These are phyloP conservation scores for Pseudocercospora cruenta DNA, from an alignment of 2,329 filamentous ascomycete species.

Conservation along the genomic window DNA sequence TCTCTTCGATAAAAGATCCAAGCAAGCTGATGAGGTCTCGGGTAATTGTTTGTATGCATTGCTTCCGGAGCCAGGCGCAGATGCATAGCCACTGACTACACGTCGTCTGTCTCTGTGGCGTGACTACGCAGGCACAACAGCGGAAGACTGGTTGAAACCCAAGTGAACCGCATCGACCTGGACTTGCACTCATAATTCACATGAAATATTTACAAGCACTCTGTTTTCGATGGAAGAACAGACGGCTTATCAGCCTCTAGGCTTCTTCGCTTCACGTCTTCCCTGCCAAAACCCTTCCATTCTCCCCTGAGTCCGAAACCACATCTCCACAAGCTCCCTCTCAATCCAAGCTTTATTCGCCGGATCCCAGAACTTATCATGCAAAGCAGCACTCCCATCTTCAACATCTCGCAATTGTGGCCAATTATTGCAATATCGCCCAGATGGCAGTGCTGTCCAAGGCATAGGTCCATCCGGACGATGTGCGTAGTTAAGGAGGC, in stretches of 20 bases:
- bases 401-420: neutral
- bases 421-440: neutral
- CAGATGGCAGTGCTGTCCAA: neutral
- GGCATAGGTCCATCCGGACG: neutral
- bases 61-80: neutral
- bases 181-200: neutral
- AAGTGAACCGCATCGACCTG: too few relatives aligned
- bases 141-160: too few relatives aligned
- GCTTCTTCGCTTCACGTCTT: neutral
- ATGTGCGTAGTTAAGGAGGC: neutral
- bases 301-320: neutral
- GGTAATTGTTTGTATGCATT: neutral
- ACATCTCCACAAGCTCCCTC: neutral
- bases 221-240: neutral
- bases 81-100: too few relatives aligned
- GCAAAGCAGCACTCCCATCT: neutral
- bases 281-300: neutral
- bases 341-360: neutral
- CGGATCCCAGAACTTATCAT: neutral
- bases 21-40: neutral
- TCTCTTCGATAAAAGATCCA: too few relatives aligned
- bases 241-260: too few relatives aligned
- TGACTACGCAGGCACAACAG: too few relatives aligned
- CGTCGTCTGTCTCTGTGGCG: too few relatives aligned
- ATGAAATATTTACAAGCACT: neutral